Evolutionary conservation across 352 stramenopile species (phyloP), one percentile per base, ranked within the genome.

Genomic region (Phytophthora pistaciae): DNA sequence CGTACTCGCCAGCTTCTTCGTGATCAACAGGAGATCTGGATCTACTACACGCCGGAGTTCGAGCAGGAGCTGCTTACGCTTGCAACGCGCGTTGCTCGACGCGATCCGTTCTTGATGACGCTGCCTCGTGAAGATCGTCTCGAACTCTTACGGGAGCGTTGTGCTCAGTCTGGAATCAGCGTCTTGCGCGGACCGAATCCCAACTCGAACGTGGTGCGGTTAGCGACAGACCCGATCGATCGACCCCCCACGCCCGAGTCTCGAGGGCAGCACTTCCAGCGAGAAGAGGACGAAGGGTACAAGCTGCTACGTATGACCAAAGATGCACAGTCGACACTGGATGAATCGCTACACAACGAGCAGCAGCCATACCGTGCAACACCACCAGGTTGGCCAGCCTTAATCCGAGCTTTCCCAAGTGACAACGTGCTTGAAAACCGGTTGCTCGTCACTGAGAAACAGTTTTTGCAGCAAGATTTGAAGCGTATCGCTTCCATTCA

Each of bases 11-110:
- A 88, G 53, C 68, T 94, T 31, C 66, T 91, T 0, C 68, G 59
- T 2, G 75, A 90, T 0, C 70, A 91, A 23, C 84, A 93, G 64
- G 77, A 92, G 59, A 77, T 95, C 7, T 89, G 84, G 68, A 85
- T 95, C 20, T 95, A 93, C 71, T 95, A 93, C 68, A 91, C 82
- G 21, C 60, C 80, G 0, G 56, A 67, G 20, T 83, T 92, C 25
- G 82, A 92, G 50, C 40, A 70, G 3, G 82, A 91, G 40, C 60
- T 95, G 29, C 56, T 93, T 0, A 86, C 85, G 10, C 66, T 90
- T 21, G 85, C 86, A 18, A 61, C 78, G 21, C 80, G 79, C 56
- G 80, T 82, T 5, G 78, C 80, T 13, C 80, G 78, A 50, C 80
- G 85, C 1, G 87, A 94, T 52, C 85, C 85, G 5, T 88, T 87